Percentiles rank a stretch among this genome's conserved stretches.
These are phyloP conservation scores for Aspergillus udagawae DNA, from an alignment of 2,329 filamentous ascomycete species.

Conservation along the genomic window DNA sequence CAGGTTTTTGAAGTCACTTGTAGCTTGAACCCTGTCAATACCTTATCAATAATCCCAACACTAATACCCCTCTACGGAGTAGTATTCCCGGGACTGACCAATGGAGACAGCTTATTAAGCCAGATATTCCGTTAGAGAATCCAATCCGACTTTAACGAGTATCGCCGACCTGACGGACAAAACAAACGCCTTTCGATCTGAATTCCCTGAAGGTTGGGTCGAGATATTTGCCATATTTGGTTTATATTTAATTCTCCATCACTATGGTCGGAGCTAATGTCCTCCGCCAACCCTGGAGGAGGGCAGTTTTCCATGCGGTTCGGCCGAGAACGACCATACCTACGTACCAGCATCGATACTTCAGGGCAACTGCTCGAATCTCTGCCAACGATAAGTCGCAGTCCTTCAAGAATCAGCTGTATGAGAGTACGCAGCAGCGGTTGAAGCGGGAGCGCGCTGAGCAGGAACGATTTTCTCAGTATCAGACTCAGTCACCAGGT, in stretches of 20 bases:
- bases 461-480: conserved; percentile 48
- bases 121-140: not conserved
- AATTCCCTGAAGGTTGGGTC: not conserved
- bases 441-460: conserved; percentile 56
- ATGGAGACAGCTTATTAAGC: not conserved
- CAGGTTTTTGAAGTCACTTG: no score
- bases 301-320: conserved; percentile 16
- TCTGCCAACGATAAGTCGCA: conserved; percentile 29
- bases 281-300: conserved; percentile 7
- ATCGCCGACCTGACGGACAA: not conserved
- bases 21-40: no score
- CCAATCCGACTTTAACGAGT: not conserved
- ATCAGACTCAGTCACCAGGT: conserved; percentile 38
- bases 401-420: conserved; percentile 59
- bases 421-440: conserved; percentile 58
- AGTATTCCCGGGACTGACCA: not conserved
- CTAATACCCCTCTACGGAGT: not conserved
- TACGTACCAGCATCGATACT: conserved; percentile 16
- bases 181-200: not conserved
- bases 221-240: not conserved
- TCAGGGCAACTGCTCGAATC: conserved; percentile 17
- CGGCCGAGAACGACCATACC: conserved; percentile 7
- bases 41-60: not conserved
- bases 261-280: conserved; percentile 20
- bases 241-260: not conserved